A percentile compares a stretch with the other conserved stretches of the same genome.
Evolutionary conservation across 768 basidiomycete genomes (phyloP).

Genomic region (Mycena latifolia): DNA sequence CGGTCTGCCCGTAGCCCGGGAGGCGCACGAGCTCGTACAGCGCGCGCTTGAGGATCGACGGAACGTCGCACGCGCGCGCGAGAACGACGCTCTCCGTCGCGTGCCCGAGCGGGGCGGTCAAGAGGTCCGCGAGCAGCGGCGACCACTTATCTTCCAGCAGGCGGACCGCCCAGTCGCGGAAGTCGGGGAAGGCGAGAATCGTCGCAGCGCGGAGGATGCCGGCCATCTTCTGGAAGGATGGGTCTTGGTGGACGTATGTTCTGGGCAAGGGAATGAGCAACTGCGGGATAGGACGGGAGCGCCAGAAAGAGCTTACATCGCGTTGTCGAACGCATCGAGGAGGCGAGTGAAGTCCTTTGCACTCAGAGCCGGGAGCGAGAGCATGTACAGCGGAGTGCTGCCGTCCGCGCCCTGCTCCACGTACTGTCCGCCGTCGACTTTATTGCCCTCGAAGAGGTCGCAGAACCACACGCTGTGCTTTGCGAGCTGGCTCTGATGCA

Average conservation of each 20-base stretch:
- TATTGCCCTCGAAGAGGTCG: no score
- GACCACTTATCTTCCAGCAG: conserved; percentile 51
- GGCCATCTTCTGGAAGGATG: conserved; percentile 44
- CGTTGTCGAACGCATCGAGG: no score
- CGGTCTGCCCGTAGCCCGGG: conserved; percentile 43
- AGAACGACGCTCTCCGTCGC: conserved; percentile 49
- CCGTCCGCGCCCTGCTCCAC: no score
- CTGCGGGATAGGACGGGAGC: no score
- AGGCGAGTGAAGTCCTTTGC: no score
- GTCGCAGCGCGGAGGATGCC: no score
- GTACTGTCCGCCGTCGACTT: no score
- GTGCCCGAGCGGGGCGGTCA: conserved; percentile 31
- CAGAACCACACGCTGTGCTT: conserved; percentile 48
- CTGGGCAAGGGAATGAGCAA: conserved; percentile 19
- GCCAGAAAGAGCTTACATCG: no score
- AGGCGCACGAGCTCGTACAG: no score
- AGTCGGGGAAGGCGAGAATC: no score
- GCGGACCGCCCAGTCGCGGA: conserved; percentile 33
- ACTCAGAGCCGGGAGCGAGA: no score
- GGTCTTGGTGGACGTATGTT: conserved; percentile 35
- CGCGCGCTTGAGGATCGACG: conserved; percentile 47
- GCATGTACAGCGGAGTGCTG: no score
- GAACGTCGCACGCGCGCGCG: conserved; percentile 45
- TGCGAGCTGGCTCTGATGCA: conserved; percentile 49
- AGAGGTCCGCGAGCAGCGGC: conserved; percentile 40